Evolutionary conservation across 2,329 filamentous ascomycete species (phyloP), one percentile per base, ranked within the genome.

Genomic region (Cyphellophora attinorum): DNA sequence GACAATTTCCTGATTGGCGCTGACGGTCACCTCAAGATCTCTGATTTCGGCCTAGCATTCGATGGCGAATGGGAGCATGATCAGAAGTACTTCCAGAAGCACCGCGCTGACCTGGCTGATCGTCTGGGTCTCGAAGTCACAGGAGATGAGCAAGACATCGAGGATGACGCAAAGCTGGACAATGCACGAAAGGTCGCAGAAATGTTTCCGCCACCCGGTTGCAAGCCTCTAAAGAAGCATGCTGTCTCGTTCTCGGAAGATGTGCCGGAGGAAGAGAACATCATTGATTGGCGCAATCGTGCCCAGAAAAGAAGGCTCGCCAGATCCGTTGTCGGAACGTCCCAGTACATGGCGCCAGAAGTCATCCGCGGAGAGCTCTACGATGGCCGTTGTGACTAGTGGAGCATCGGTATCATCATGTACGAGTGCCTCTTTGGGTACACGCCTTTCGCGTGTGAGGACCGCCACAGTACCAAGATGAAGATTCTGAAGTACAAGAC

Each of bases 301-400:
- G 72, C 68, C 42, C 73, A 81, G 16, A 80, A 78, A 46, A 76
- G 85, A 25, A 73, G 74, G 19, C 71, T 85, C 19, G 89, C 89
- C 2, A 75, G 79, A 47, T 94, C 86, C 29, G 78, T 94, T 1
- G 89, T 96, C 8, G 89, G 89, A 2, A 96, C 91, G 2, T 94
- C 86, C 55, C 89, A 95, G 54, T 96, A 96, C 63, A 96, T 95
- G 91, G 89, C 91, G 1, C 89, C 89, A 2, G 91, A 96, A 62
- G 84, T 96, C 12, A 79, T 95, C 38, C 68, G 73, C 45, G 85
- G 88, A 17, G 73, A 85, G 31, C 63, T 71, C 23, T 96, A 96
- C 56, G 91, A 96, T 59, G 89, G 84, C 18, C 73, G 89, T 52
- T 96, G 89, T 60, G 89, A 96, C 60, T 96, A 74, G 85, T 96